These are phyloP conservation scores for Hypoxylon fragiforme DNA, from an alignment of 495 filamentous ascomycete species.

Conservation along the genomic window DNA sequence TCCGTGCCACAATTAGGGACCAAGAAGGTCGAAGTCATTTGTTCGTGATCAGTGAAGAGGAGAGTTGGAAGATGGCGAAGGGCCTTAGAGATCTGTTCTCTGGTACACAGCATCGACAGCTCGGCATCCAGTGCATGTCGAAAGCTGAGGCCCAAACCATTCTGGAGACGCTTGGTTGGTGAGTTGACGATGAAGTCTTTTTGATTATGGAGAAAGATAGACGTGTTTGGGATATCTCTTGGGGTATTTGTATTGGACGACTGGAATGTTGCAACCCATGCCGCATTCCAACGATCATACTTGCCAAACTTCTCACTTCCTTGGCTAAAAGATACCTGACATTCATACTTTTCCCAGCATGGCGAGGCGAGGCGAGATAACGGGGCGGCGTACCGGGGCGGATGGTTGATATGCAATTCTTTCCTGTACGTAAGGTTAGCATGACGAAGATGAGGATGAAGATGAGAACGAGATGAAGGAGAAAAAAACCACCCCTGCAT, in stretches of 20 bases:
- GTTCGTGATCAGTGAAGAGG: conserved; percentile 78
- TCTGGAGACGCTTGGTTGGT: conserved; percentile 65
- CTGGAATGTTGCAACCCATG: conserved; percentile 16
- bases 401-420: neutral
- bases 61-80: conserved; percentile 90
- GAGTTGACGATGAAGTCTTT: too few relatives aligned
- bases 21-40: conserved; percentile 81
- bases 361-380: conserved; percentile 26
- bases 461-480: too few relatives aligned
- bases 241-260: neutral
- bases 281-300: conserved; percentile 17
- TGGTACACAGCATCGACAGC: conserved; percentile 68
- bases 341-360: conserved; percentile 27
- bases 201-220: neutral
- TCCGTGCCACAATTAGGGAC: conserved; percentile 82
- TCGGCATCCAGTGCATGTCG: conserved; percentile 66
- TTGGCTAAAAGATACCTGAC: conserved; percentile 1
- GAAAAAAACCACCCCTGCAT: conserved; percentile 9
- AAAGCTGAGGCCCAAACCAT: conserved; percentile 61
- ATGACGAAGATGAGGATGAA: too few relatives aligned
- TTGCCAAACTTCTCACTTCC: neutral
- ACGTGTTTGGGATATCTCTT: conserved; percentile 20
- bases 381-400: conserved; percentile 15
- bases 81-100: conserved; percentile 74
- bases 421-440: neutral